A percentile compares a stretch with the other conserved stretches of the same genome.
Conservation (phyloP, 257 asterid species). For the Lycium ferocissimum region DNA sequence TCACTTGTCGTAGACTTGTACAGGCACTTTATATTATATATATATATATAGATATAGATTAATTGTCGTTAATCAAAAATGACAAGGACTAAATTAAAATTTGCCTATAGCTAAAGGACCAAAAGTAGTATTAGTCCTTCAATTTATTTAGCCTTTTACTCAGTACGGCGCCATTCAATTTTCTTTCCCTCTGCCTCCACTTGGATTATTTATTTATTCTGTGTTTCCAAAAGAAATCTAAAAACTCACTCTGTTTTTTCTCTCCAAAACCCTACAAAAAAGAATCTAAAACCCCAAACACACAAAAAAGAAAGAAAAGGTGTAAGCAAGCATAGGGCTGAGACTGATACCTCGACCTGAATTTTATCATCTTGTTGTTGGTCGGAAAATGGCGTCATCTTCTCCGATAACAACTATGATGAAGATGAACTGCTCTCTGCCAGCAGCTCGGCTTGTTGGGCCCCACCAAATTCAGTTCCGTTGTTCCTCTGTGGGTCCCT, state of each 20-base stretch:
- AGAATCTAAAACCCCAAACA: conserved; percentile 9
- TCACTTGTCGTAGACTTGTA: no score
- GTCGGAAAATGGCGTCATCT: conserved; percentile 62
- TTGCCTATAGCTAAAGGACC: no score
- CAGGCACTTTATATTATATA: no score
- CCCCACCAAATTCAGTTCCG: conserved; percentile 13
- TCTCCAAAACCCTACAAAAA: conserved; percentile 28
- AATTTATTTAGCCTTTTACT: no score
- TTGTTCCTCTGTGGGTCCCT: conserved; percentile 24
- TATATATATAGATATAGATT: no score
- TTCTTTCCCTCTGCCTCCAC: neutral
- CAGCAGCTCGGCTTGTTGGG: conserved; percentile 32
- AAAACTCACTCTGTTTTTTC: neutral
- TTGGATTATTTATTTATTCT: neutral
- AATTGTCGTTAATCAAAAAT: no score
- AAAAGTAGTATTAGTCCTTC: no score
- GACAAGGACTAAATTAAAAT: neutral
- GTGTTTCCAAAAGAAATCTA: neutral
- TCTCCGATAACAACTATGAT: conserved; percentile 40
- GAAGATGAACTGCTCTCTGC: neutral
- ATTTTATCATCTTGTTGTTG: conserved; percentile 22
- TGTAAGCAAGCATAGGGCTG: conserved; percentile 70
- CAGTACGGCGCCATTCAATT: neutral
- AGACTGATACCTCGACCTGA: conserved; percentile 43
- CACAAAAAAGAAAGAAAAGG: neutral